Conservation (phyloP, 106 monocot species). For the Platanthera zijinensis region DNA sequence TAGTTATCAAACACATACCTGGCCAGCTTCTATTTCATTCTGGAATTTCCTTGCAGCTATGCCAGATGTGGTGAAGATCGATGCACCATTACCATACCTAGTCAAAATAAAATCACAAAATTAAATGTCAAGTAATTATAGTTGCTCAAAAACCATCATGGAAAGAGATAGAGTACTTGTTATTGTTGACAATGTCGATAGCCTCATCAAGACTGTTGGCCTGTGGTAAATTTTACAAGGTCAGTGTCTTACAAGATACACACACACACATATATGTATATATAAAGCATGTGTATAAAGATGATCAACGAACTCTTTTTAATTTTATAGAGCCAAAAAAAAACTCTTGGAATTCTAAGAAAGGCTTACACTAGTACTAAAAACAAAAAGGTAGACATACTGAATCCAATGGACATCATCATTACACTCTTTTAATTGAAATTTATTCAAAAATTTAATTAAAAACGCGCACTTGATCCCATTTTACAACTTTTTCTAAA, state of each 20-base stretch:
- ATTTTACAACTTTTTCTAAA: too few relatives aligned
- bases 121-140: not conserved
- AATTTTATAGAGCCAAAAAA: too few relatives aligned
- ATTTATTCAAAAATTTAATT: too few relatives aligned
- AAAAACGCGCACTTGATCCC: too few relatives aligned
- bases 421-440: too few relatives aligned
- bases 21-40: slow-evolving; percentile 89
- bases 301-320: too few relatives aligned
- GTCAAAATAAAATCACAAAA: not conserved
- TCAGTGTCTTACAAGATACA: not conserved
- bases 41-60: slow-evolving; percentile 92
- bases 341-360: too few relatives aligned
- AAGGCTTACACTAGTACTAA: too few relatives aligned
- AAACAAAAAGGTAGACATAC: too few relatives aligned
- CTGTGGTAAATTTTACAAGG: slow-evolving; percentile 23
- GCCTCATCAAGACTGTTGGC: slow-evolving; percentile 87
- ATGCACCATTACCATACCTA: slow-evolving; percentile 97
- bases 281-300: too few relatives aligned
- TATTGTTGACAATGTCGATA: slow-evolving; percentile 69
- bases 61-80: slow-evolving; percentile 96
- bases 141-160: not conserved
- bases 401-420: too few relatives aligned
- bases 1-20: slow-evolving; percentile 35
- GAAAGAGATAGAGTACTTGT: slow-evolving; percentile 47
- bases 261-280: too few relatives aligned